Base-by-base conservation (phyloP, 768 basidiomycete genomes). In the Suillus fuscotomentosus region DNA sequence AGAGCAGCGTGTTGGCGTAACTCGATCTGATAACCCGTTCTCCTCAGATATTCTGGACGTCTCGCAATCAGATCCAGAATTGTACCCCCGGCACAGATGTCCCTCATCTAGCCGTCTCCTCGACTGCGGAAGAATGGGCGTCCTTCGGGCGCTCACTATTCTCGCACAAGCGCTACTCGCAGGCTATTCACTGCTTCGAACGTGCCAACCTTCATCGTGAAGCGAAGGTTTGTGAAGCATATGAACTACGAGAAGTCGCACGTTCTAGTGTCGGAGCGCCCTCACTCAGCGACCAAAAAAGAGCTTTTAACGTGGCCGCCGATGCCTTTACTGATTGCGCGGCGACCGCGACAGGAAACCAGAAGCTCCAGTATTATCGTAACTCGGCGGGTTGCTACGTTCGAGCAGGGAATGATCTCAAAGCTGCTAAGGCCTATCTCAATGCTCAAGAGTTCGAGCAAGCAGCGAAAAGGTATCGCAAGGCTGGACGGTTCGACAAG, bases 1-100 rank as follows among this genome's bases (percentile, higher is more conserved):
- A 2, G 13, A 20, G 5, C 38, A 36, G 14, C 14, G 20, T n/a
- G 31, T 20, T 20, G 31, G 47, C 22, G 2, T 60, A 55, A 59
- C 42, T 60, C 8, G 10, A 56, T 15, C 45, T 60, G 36, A 60
- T 63, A 22, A 41, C 20, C n/a, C n/a, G n/a, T n/a, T n/a, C n/a
- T n/a, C n/a, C n/a, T 17, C 61, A 90, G 88, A 69, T 75, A 5
- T 75, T 86, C 34, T 89, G 88, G 89, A 78, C 76, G 1, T 73
- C 75, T 0, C 77, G 75, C 27, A 69, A 75, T 59, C 81, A 82
- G 39, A 73, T 90, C 1, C 77, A 84, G 59, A 81, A 79, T 36
- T 84, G 81, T 61, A 79, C 78, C 3, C 82, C 86, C 86, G 81
- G 74, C 1, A 79, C 76, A 0, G 83, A 83, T 48, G 78, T 83